Percentiles rank a stretch among this genome's conserved stretches.
phyloP scores from a whole-genome alignment of 2,329 filamentous ascomycete genomes.

The Exophiala sp. region DNA sequence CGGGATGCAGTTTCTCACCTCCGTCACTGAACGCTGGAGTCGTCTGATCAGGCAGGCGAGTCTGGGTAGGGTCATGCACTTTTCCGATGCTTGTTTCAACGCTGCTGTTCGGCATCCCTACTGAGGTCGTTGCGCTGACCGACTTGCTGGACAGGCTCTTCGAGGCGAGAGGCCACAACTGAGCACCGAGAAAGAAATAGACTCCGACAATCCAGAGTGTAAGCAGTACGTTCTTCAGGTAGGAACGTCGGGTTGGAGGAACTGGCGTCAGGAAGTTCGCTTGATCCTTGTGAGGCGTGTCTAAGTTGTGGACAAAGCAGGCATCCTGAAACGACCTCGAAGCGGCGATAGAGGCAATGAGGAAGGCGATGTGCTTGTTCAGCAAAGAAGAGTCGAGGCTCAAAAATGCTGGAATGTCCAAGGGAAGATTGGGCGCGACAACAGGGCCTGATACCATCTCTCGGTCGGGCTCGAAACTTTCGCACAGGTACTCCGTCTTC shows the following conservation, averaged over 20 bases:
- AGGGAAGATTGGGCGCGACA: slow-evolving; percentile 36
- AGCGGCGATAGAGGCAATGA: slow-evolving; percentile 25
- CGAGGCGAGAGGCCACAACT: slow-evolving; percentile 8
- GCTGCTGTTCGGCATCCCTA: background rate
- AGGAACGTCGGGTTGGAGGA: background rate
- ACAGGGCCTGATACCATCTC: background rate
- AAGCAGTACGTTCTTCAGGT: slow-evolving; percentile 9
- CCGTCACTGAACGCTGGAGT: background rate
- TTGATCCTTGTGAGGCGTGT: background rate
- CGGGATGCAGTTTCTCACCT: background rate
- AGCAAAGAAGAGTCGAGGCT: slow-evolving; percentile 43
- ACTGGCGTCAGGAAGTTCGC: background rate
- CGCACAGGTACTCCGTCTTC: slow-evolving; percentile 36
- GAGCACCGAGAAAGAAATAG: slow-evolving; percentile 12
- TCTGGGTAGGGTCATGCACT: background rate
- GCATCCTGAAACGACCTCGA: background rate
- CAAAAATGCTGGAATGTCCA: slow-evolving; percentile 45
- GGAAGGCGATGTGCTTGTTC: slow-evolving; percentile 43
- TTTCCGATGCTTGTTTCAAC: background rate
- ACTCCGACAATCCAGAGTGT: slow-evolving; percentile 11
- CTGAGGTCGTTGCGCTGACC: background rate
- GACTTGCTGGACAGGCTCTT: background rate
- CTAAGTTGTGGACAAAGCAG: background rate
- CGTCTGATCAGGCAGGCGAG: background rate
- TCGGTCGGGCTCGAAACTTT: slow-evolving; percentile 36